Evolutionary conservation across 75 land plant genomes (phyloP), one percentile per base, ranked within the genome.

Genomic region (Pinus albicaulis): DNA sequence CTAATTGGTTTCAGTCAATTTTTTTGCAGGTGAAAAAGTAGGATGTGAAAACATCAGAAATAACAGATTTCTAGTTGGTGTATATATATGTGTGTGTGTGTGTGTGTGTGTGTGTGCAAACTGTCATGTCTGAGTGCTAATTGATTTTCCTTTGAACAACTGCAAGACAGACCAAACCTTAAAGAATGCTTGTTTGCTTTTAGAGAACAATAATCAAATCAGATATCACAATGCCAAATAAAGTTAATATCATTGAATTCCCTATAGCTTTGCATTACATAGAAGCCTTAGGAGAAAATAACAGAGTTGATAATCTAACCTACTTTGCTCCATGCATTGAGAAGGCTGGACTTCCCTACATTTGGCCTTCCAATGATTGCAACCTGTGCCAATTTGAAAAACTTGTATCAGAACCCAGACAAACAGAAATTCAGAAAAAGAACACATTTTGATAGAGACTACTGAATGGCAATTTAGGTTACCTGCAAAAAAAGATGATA

Each of bases 291-390:
- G 28, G 26, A 61, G 52, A 22, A 68, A 41, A 68, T 68, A 7
- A n/a, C 48, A 68, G 41, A 68, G 22, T 68, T 68, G 52, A 22
- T 57, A 34, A n/a, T 41, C 87, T 65, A 83, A 86, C 94, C 84
- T 97, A 97, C 99, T 88, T 89, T 96, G 95, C 99, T 94, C 98
- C 99, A 97, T 25, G 98, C 98, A 85, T 97, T 97, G 75, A 97
- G 88, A 56, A 97, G 82, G 82, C 99, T 97, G 17, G 99, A 97
- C 79, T 94, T 97, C 77, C 99, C 99, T 80, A 97, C 99, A 86
- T 97, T 97, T 79, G 99, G 99, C 23, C 99, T 83, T 20, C 99
- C 99, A 81, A 97, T 86, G 58, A 97, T 97, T 76, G 98, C 98
- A 80, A 97, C 92, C 99, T 97, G 89, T 55, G 77, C 59, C 24